Percentiles rank a stretch among this genome's conserved stretches.
Evolutionary conservation across 2,329 filamentous ascomycete species (phyloP).

Genomic region (Chrysoporthe cubensis): DNA sequence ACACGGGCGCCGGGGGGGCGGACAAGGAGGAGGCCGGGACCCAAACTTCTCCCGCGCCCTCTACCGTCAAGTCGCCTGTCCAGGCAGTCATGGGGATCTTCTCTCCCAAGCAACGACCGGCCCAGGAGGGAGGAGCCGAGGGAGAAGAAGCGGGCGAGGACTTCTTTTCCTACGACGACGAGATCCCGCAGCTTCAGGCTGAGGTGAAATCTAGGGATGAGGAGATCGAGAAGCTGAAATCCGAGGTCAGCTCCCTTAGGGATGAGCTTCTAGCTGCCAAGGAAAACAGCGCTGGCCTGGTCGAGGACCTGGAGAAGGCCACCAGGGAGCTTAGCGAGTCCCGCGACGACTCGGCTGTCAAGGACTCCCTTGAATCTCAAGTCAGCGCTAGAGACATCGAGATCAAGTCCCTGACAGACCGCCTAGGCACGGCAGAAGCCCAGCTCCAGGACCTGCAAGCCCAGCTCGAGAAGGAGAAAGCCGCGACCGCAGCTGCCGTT

Average conservation of each 20-base stretch:
- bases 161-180: constrained; percentile 91
- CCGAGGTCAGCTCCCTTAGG: constrained; percentile 70
- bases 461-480: constrained; percentile 39
- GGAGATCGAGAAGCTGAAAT: constrained; percentile 72
- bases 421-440: constrained; percentile 47
- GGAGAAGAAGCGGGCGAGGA: constrained; percentile 60
- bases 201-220: constrained; percentile 72
- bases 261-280: constrained; percentile 72
- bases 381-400: constrained; percentile 53
- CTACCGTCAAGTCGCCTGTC: constrained; percentile 50
- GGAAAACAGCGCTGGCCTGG: constrained; percentile 70
- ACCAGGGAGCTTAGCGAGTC: constrained; percentile 63
- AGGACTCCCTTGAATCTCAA: constrained; percentile 54
- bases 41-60: constrained; percentile 32
- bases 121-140: constrained; percentile 38
- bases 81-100: constrained; percentile 54
- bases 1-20: constrained; percentile 27
- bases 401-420: constrained; percentile 54
- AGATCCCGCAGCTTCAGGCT: constrained; percentile 78
- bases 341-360: constrained; percentile 44
- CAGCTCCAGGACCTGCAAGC: constrained; percentile 50
- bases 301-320: constrained; percentile 68
- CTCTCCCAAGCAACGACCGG: constrained; percentile 50
- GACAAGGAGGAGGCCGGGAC: constrained; percentile 34
- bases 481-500: constrained; percentile 20